Evolutionary conservation across 2,329 filamentous ascomycete species (phyloP), one percentile per base, ranked within the genome.

Genomic region (Lasiodiplodia hormozganensis): DNA sequence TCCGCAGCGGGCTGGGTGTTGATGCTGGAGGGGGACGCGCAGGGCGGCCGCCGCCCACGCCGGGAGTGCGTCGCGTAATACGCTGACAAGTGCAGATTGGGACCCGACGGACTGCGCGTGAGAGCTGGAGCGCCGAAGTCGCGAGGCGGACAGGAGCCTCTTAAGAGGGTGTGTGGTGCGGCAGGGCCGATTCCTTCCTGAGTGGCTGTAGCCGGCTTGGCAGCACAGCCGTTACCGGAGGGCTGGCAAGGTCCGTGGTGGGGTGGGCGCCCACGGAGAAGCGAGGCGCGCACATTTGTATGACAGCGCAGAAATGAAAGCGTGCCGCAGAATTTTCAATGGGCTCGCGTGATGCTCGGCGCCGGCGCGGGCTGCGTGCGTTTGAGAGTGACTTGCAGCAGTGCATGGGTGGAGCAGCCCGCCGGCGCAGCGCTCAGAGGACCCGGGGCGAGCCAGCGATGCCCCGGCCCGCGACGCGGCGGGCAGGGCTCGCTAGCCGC

Each of bases 31-130:
- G 47, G 16, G 62, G 38, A 34, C 21, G 52, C 25, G 43, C 58
- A 16, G 47, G 6, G 28, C 60, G 60, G 60, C 60, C 60, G 60
- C 34, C 60, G 47, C 60, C 60, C 43, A 38, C 60, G 60, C 60
- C 34, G 43, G 40, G 25, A 43, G 34, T 16, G 40, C 34, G 28
- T 68, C 62, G 49, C 52, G 53, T 67, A 67, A 67, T 69, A 28
- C 56, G 65, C 65, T 68, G 65, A 68, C 65, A 47, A 53, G 43
- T 65, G 52, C 71, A 82, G 81, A 82, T 72, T 82, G 81, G 81
- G 83, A 85, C 74, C 83, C 83, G 70, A 85, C 83, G 25, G 77
- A 82, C 74, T 76, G 74, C 60, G 74, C 75, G 66, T 80, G 72
- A 72, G 47, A 11, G 43, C 34, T n/a, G 51, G 65, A 31, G 47